Percentiles rank a stretch among this genome's conserved stretches.
phyloP scores from a whole-genome alignment of 1,284 basidiomycete genomes.

The Cystobasidiaceae sp. region DNA sequence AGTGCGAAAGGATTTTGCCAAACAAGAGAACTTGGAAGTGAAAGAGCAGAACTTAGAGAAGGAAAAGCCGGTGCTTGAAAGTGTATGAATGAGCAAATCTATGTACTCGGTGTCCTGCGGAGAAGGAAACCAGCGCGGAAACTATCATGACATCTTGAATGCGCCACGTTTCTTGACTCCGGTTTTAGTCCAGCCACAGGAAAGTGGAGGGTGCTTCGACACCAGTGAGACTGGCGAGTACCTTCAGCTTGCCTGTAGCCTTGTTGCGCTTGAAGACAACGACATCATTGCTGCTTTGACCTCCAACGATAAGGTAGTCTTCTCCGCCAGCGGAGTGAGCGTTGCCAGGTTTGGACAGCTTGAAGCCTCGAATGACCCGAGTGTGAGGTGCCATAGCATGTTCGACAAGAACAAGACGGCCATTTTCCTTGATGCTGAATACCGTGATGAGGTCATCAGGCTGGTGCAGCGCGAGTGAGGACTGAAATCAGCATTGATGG shows the following conservation, averaged over 20 bases:
- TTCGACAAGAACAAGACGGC: background rate
- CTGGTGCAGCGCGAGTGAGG: background rate
- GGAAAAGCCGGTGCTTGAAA: no score
- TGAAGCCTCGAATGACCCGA: background rate
- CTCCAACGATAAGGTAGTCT: background rate
- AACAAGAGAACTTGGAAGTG: background rate
- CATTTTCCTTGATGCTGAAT: background rate
- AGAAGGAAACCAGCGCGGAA: no score
- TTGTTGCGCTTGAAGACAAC: background rate
- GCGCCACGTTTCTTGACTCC: no score
- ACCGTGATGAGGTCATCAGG: background rate
- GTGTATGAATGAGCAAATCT: no score
- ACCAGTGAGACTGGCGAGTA: background rate
- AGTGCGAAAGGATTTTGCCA: constrained; percentile 47
- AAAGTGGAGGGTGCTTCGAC: background rate
- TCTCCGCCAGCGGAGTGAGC: background rate
- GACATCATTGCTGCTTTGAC: background rate
- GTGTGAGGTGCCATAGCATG: background rate
- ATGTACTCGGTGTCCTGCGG: no score
- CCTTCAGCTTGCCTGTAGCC: background rate
- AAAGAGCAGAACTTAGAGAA: no score
- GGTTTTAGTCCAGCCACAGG: background rate
- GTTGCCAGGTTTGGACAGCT: background rate
- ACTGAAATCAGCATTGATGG: background rate
- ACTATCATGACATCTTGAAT: no score